A percentile compares a stretch with the other conserved stretches of the same genome.
Conservation (phyloP, 495 filamentous ascomycete genomes). For the Glonium stellatum region DNA sequence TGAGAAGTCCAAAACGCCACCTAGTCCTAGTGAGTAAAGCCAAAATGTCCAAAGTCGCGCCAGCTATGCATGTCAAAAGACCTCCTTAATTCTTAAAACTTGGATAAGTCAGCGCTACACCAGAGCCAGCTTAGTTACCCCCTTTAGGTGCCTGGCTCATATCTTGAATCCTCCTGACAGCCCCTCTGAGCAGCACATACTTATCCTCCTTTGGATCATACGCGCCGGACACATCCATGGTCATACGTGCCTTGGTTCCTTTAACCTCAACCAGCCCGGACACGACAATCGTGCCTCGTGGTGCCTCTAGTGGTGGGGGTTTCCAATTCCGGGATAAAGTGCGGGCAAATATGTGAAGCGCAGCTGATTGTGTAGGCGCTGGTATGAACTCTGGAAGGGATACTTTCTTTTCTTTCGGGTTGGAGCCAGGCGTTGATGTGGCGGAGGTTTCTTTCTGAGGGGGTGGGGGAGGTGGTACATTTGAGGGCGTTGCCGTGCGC, state of each 20-base stretch:
- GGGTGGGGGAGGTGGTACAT: not conserved
- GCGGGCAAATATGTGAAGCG: constrained; percentile 44
- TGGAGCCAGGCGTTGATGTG: not conserved
- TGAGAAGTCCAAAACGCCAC: not conserved
- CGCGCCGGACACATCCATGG: constrained; percentile 51
- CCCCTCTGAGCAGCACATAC: constrained; percentile 26
- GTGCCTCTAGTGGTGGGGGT: constrained; percentile 38
- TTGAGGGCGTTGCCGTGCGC: not conserved
- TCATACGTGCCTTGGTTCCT: constrained; percentile 49
- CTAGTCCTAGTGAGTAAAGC: not conserved
- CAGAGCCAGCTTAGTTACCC: constrained; percentile 17
- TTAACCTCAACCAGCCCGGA: constrained; percentile 59
- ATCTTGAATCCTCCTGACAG: constrained; percentile 28
- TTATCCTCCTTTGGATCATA: constrained; percentile 49
- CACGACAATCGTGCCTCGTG: constrained; percentile 58
- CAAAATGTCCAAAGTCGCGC: not conserved
- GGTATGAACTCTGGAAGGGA: constrained; percentile 3
- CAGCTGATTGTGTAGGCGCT: constrained; percentile 25
- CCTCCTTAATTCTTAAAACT: not conserved
- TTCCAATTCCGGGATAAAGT: constrained; percentile 1
- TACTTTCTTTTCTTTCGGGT: constrained; percentile 10
- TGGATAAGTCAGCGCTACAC: too few species aligned
- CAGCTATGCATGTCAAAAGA: not conserved
- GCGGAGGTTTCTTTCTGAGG: not conserved
- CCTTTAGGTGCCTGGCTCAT: constrained; percentile 34